Base-by-base conservation (phyloP, 768 basidiomycete species). In the Termitomyces bulborhizus region DNA sequence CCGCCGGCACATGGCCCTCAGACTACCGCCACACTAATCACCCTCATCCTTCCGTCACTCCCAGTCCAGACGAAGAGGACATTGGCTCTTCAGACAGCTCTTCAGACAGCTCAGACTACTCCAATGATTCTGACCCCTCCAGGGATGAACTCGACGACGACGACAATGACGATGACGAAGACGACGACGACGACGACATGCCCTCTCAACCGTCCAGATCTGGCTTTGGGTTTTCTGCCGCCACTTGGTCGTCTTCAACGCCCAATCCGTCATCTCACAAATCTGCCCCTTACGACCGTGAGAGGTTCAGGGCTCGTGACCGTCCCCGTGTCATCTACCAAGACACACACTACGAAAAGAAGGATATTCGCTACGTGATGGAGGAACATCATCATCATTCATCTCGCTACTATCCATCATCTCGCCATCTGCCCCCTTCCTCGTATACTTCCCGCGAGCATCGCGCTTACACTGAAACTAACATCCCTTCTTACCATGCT, bases 141-240 rank as follows among this genome's bases (percentile, higher is more conserved):
- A n/a, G 12, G 40, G 54, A 55, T 34, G 31, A 55, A 12, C 18
- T 54, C 0, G 41, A 49, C 4, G 47, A 43, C 12, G 54, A 49
- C n/a, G 48, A 55, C 3, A 34, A 21, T 2, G 21, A 21, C 21
- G 21, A 21, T 2, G 2, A 21, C 21, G 21, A n/a, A n/a, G n/a
- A 21, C 21, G 21, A 21, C 0, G 41, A 49, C 4, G 47, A 43
- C 12, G 54, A 49, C n/a, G 48, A 55, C 3, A 34, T 11, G 3
- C 47, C 32, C 0, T 13, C 49, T 3, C 37, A 42, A 21, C 46
- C 26, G 2, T 29, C 43, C 2, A 45, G 40, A 26, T 8, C 26
- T 4, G 57, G 57, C 37, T 57, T 54, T 18, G 52, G 52, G 11
- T 50, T 57, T 12, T 57, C 57, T 39, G 57, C 47, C 3, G 57